Percentiles rank a stretch among this genome's conserved stretches.
phyloP scores from a whole-genome alignment of 768 basidiomycete species.

The Mycena metata region DNA sequence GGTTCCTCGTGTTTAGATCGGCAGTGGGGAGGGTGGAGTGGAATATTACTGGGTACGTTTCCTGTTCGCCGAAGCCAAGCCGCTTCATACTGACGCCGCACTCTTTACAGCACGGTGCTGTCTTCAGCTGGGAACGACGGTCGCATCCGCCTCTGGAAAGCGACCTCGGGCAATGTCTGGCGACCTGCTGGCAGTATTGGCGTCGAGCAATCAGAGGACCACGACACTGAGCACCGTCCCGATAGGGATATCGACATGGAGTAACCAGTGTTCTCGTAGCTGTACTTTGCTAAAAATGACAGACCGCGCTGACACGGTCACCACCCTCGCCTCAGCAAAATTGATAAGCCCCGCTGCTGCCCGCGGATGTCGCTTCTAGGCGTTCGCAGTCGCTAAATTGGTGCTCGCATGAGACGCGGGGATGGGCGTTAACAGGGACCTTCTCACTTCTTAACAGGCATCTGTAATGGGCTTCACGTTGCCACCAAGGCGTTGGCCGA shows the following conservation, averaged over 20 bases:
- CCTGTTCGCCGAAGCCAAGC: neutral
- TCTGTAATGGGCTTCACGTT: no score
- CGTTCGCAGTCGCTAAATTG: no score
- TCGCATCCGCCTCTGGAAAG: constrained; percentile 87
- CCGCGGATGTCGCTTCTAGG: constrained; percentile 44
- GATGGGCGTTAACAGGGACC: no score
- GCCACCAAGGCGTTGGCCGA: no score
- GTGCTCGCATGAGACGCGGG: no score
- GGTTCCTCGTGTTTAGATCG: constrained; percentile 53
- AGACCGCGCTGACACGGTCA: constrained; percentile 49
- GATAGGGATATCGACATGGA: constrained; percentile 61
- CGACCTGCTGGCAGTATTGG: constrained; percentile 84
- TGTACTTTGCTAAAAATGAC: neutral
- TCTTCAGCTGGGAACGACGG: constrained; percentile 90
- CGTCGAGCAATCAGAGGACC: constrained; percentile 76
- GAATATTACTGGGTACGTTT: constrained; percentile 85
- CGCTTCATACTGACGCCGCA: constrained; percentile 13
- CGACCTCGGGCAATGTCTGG: constrained; percentile 88
- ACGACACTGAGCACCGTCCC: constrained; percentile 42
- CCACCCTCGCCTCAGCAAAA: constrained; percentile 84
- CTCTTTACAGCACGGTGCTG: constrained; percentile 76
- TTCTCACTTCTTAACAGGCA: no score
- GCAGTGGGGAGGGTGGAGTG: constrained; percentile 91
- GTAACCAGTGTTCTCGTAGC: constrained; percentile 27
- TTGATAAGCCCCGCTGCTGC: constrained; percentile 76